These are phyloP conservation scores for Nicotiana obtusifolia DNA, from an alignment of 257 asterid genomes.

Conservation along the genomic window DNA sequence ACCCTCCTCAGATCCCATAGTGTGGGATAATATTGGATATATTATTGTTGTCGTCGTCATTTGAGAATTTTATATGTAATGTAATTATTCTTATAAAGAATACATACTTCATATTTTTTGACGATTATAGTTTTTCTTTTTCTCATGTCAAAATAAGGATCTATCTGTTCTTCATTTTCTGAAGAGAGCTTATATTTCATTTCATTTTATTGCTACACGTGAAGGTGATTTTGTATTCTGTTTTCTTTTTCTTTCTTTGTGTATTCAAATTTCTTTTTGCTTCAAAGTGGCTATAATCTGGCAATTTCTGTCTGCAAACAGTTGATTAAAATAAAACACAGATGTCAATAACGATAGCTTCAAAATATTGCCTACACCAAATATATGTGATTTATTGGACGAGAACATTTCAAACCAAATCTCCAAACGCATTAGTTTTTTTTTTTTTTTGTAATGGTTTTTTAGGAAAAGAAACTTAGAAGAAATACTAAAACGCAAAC, in stretches of 20 bases:
- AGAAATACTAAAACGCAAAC: not conserved
- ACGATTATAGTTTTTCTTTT: not conserved
- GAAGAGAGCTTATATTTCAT: not conserved
- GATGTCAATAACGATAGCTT: not conserved
- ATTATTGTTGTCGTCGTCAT: too few species aligned
- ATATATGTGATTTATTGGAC: not conserved
- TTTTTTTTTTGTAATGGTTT: too few species aligned
- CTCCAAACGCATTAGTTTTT: too few species aligned
- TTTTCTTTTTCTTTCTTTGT: not conserved
- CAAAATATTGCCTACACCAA: not conserved
- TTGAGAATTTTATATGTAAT: conserved; percentile 4
- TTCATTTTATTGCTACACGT: too few species aligned
- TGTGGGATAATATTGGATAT: too few species aligned
- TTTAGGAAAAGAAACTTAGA: not conserved
- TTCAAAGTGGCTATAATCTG: not conserved
- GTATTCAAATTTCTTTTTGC: not conserved
- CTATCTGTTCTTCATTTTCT: not conserved
- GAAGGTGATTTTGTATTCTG: not conserved
- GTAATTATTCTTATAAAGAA: not conserved
- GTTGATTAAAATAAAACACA: too few species aligned
- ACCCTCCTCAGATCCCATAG: too few species aligned
- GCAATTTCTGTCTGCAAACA: too few species aligned
- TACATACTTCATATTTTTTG: not conserved
- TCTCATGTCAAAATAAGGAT: not conserved
- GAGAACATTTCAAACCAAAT: not conserved